phyloP scores from a whole-genome alignment of 73 alveolate species.

The Uronychia setigera region DNA sequence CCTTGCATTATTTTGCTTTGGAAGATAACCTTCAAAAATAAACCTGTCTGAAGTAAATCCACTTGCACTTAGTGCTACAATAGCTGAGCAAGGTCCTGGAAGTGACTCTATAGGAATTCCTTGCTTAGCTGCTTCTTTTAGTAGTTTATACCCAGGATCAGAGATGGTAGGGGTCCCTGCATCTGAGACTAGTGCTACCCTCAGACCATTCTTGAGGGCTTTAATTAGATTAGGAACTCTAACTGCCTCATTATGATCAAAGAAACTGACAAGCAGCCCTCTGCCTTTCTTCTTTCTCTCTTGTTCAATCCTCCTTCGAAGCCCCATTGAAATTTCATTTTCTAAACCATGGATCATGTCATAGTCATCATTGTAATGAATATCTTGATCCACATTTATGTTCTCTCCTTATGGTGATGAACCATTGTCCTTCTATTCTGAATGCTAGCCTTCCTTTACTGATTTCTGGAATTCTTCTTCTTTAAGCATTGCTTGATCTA shows the following conservation, averaged over 20 bases:
- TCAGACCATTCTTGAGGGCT: constrained; percentile 80
- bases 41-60: constrained; percentile 86
- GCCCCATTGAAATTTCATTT: constrained; percentile 63
- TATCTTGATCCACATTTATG: constrained; percentile 24
- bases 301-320: constrained; percentile 52
- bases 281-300: constrained; percentile 80
- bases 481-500: background rate
- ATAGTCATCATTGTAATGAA: constrained; percentile 46
- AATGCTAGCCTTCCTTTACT: background rate
- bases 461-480: too few relatives aligned
- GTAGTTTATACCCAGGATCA: constrained; percentile 86
- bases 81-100: constrained; percentile 89
- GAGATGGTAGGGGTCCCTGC: constrained; percentile 96
- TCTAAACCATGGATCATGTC: constrained; percentile 75
- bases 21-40: constrained; percentile 72
- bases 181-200: constrained; percentile 83
- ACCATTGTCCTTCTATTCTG: constrained; percentile 24
- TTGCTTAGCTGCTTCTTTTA: constrained; percentile 60
- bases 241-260: constrained; percentile 75
- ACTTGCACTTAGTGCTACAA: constrained; percentile 72
- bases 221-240: constrained; percentile 79
- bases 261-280: constrained; percentile 79
- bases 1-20: constrained; percentile 61
- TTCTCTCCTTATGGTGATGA: constrained; percentile 25
- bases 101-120: constrained; percentile 77